Base-by-base conservation (phyloP, 2,329 filamentous ascomycete genomes). In the Calonectria pteridis region DNA sequence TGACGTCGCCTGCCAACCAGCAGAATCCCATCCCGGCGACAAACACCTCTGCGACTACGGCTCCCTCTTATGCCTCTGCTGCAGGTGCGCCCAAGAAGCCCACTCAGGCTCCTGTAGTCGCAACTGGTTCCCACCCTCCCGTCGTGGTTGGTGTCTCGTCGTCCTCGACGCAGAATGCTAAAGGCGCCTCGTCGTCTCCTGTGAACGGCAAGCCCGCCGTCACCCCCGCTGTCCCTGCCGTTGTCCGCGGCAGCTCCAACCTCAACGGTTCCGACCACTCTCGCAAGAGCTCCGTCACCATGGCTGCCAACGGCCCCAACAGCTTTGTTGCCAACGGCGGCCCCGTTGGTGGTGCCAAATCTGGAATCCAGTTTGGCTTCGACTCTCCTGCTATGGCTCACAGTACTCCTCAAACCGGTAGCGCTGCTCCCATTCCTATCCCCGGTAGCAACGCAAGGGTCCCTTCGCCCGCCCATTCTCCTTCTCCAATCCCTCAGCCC, bases 401-500 rank as follows among this genome's bases (percentile, higher is more conserved):
- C 84, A 94, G 91, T 86, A 91, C 90, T 63, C 93, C 94, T 18
- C 90, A 93, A 80, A 84, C 87, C 69, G 83, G 86, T 76, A 85
- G 85, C 77, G 86, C 91, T 77, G 89, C 88, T 46, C 91, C 89
- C 73, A 93, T 90, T 78, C 88, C 87, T 84, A 95, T 91, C 85
- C 92, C 92, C 82, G 84, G 89, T 84, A 81, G 89, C 87, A 82
- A 88, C 85, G 93, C 94, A 75, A 92, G 94, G 80, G 91, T 96
- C 66, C 92, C 93, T 62, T 98, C 96, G 58, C 97, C 97, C 7
- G 93, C 94, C 63, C 93, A 94, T 78, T 98, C 96, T 58, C 97
- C 97, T 5, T 96, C 95, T 51, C 97, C 97, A 6, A 98, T 98
- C 79, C 96, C 97, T 37, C 94, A 96, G 84, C 95, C 95, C 66